These are phyloP conservation scores for Phyllosticta citribraziliensis DNA, from an alignment of 2,329 filamentous ascomycete genomes.

Conservation along the genomic window DNA sequence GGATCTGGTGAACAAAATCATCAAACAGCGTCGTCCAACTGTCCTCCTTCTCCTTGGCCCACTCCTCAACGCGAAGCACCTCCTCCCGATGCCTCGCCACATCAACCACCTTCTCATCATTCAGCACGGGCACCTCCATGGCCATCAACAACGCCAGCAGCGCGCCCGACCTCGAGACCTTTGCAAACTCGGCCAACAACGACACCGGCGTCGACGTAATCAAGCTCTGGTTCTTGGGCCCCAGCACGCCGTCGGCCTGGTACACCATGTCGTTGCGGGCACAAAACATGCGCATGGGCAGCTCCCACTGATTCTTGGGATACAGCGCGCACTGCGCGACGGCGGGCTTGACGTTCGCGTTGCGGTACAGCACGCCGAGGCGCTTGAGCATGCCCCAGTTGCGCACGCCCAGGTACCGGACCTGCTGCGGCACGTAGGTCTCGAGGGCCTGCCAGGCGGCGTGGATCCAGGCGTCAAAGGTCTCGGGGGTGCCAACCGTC, in stretches of 20 bases:
- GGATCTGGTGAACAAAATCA: constrained; percentile 6
- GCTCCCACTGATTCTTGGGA: constrained; percentile 49
- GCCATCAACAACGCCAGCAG: constrained; percentile 49
- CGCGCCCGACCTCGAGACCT: constrained; percentile 38
- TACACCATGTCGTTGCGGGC: constrained; percentile 43
- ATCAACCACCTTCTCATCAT: constrained; percentile 43
- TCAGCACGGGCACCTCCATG: constrained; percentile 42
- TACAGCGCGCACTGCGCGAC: constrained; percentile 73
- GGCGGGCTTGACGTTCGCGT: constrained; percentile 42
- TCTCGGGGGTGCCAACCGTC: constrained; percentile 43
- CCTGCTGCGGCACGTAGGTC: constrained; percentile 50
- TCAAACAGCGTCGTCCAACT: constrained; percentile 7
- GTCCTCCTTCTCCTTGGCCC: constrained; percentile 4
- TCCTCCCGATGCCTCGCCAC: constrained; percentile 28
- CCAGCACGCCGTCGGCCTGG: constrained; percentile 53
- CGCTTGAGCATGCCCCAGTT: constrained; percentile 52
- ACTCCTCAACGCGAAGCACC: constrained; percentile 27
- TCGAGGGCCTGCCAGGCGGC: constrained; percentile 56
- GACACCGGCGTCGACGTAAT: constrained; percentile 39
- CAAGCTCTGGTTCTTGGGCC: constrained; percentile 42
- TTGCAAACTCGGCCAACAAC: constrained; percentile 36
- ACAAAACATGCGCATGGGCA: constrained; percentile 48
- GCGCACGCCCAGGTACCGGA: constrained; percentile 64
- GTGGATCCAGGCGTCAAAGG: background rate
- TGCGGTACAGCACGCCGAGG: constrained; percentile 44